Percentiles rank a stretch among this genome's conserved stretches.
Evolutionary conservation across 306 rosid genomes (phyloP).

Genomic region (Vigna trinervia): DNA sequence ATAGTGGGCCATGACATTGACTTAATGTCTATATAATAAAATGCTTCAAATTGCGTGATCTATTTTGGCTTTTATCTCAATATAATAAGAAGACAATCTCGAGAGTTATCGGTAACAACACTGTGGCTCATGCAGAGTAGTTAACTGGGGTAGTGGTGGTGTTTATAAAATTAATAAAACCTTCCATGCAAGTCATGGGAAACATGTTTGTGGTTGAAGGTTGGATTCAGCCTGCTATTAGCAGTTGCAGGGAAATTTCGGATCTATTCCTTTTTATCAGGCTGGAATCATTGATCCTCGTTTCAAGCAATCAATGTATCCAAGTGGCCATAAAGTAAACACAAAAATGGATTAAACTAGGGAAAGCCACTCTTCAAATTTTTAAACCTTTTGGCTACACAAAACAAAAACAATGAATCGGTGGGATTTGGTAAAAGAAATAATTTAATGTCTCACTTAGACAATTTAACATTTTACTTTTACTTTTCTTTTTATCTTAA

Average conservation of each 20-base stretch:
- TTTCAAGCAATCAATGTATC: constrained; percentile 25
- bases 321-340: constrained; percentile 42
- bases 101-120: constrained; percentile 22
- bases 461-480: not conserved
- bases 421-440: constrained; percentile 42
- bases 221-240: constrained; percentile 14
- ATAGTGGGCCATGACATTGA: constrained; percentile 58
- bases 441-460: not conserved
- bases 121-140: constrained; percentile 33
- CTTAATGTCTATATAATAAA: constrained; percentile 41
- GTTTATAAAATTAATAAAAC: constrained; percentile 26
- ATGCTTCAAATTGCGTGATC: constrained; percentile 45
- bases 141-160: constrained; percentile 37
- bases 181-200: constrained; percentile 35
- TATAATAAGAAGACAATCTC: constrained; percentile 24
- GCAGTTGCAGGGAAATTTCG: constrained; percentile 47
- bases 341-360: constrained; percentile 16
- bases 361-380: constrained; percentile 12
- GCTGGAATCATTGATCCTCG: constrained; percentile 26
- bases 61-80: constrained; percentile 49
- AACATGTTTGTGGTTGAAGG: constrained; percentile 39
- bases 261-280: constrained; percentile 34
- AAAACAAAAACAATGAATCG: constrained; percentile 10
- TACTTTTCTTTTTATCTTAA: not conserved
- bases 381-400: constrained; percentile 12